Conservation (phyloP, 2,329 filamentous ascomycete genomes). For the Calonectria honghensis region DNA sequence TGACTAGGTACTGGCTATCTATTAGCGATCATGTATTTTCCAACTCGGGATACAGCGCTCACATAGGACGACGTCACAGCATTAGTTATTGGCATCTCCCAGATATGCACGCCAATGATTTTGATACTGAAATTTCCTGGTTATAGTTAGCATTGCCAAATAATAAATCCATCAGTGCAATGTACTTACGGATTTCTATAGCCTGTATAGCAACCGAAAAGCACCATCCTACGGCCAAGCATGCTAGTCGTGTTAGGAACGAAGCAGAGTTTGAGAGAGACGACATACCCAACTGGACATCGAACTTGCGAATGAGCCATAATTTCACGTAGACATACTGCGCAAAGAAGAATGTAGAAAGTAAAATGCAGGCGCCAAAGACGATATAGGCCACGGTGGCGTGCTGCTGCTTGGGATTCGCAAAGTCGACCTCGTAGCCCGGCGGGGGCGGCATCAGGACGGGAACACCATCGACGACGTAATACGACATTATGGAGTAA, state of each 20-base stretch:
- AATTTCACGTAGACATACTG: slow-evolving; percentile 53
- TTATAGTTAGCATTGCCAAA: neutral
- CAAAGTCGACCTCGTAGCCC: slow-evolving; percentile 57
- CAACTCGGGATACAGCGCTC: slow-evolving; percentile 19
- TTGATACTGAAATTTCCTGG: slow-evolving; percentile 38
- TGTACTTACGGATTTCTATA: slow-evolving; percentile 23
- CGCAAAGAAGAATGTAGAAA: slow-evolving; percentile 40
- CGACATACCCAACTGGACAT: slow-evolving; percentile 35
- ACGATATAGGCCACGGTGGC: slow-evolving; percentile 48
- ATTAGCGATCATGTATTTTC: slow-evolving; percentile 50
- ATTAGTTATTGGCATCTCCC: slow-evolving; percentile 45
- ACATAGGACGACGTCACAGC: slow-evolving; percentile 30
- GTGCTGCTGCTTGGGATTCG: slow-evolving; percentile 49
- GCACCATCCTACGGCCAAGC: neutral
- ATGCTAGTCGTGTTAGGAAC: slow-evolving; percentile 20
- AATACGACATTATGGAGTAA: neutral
- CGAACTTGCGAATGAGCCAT: slow-evolving; percentile 34
- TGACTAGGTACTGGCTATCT: slow-evolving; percentile 55
- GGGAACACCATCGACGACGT: slow-evolving; percentile 51
- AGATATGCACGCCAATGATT: slow-evolving; percentile 43
- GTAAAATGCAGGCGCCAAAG: slow-evolving; percentile 47
- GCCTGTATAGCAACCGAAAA: neutral
- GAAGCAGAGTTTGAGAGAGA: neutral
- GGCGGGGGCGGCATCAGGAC: slow-evolving; percentile 52
- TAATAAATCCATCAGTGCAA: too few species aligned